Percentiles rank a stretch among this genome's conserved stretches.
Conservation (phyloP, 108 stramenopile species). For the Cyclostephanos tholiformis region DNA sequence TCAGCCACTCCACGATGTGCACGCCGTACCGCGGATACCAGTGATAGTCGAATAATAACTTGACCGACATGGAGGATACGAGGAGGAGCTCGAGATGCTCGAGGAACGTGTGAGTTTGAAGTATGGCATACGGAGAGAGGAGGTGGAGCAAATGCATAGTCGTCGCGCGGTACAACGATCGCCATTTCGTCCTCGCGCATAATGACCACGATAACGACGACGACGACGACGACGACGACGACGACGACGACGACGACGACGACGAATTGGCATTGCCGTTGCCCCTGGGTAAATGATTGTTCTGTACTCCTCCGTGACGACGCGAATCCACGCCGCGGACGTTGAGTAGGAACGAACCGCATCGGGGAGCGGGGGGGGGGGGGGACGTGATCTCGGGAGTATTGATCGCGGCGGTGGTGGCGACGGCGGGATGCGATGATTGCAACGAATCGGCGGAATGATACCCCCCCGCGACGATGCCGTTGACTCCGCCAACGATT, state of each 20-base stretch:
- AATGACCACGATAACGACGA: conserved; percentile 13
- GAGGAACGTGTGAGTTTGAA: conserved; percentile 41
- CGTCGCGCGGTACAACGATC: conserved; percentile 3
- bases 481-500: neutral
- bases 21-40: conserved; percentile 49
- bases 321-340: neutral
- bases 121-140: conserved; percentile 38
- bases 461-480: neutral
- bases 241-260: no score
- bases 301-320: neutral
- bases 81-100: conserved; percentile 40
- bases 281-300: neutral
- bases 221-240: no score
- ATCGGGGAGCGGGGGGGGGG: neutral
- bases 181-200: conserved; percentile 1
- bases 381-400: neutral
- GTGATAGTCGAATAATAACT: conserved; percentile 45
- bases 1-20: conserved; percentile 29
- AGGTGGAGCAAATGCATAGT: conserved; percentile 30
- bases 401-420: no score
- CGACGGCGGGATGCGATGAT: neutral
- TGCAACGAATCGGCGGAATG: conserved; percentile 1
- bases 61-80: conserved; percentile 34
- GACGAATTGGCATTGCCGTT: neutral
- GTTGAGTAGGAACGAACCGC: neutral